Evolutionary conservation across 2,329 filamentous ascomycete genomes (phyloP), one percentile per base, ranked within the genome.

Genomic region (Penicillium polonicum): DNA sequence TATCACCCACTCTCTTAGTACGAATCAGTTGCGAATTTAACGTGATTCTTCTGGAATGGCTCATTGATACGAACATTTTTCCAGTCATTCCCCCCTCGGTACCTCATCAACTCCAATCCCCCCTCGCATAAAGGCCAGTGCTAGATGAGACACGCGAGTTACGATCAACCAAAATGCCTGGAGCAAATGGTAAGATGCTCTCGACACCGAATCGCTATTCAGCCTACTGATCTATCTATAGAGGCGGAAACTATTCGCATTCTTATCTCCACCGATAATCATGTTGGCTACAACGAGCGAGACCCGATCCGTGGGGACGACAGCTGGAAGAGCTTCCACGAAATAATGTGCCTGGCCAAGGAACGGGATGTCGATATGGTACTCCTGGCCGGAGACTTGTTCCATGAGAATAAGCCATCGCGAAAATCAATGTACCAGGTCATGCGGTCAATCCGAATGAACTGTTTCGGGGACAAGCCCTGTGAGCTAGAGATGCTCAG

Each of bases 401-500:
- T 99, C 72, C 95, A 99, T 73, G 93, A 99, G 67, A 99, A 99
- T 75, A 96, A 96, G 69, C 95, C 94, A 3, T 97, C 92, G 7
- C 86, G 94, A 59, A 96, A 97, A 71, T 88, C 92, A 29, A 90
- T 99, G 84, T 97, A 94, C 73, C 91, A 99, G 72, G 94, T 99
- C 60, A 97, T 97, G 91, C 88, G 91, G 33, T 94, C 91, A 2
- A 82, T 99, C 31, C 88, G 94, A 52, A 89, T 92, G 81, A 96
- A 97, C 71, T 97, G 94, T 70, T 85, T 95, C 5, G 94, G 95
- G 36, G 91, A 96, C 78, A 97, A 95, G 70, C 94, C 94, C 0
- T 97, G 93, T 72, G 91, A 96, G 73, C 82, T 99, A 59, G 91
- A 99, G 74, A 92, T 97, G 75, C 82, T 99, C 44, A 96, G 92